Base-by-base conservation (phyloP, 306 rosid species). In the Styphnolobium japonicum region DNA sequence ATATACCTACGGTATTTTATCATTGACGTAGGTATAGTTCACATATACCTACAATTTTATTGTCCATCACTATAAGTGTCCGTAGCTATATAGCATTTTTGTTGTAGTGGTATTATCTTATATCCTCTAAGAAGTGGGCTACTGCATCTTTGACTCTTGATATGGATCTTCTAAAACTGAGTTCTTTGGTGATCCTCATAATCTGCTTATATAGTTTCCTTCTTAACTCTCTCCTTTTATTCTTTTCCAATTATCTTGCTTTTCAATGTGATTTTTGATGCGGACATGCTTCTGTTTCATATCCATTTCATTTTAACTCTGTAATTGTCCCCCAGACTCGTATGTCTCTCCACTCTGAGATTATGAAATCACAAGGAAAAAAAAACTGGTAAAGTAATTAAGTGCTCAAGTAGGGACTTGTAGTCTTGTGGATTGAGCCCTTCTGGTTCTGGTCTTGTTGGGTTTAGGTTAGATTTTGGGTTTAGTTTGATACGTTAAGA, bases 141-240 rank as follows among this genome's bases (percentile, higher is more conserved):
- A 60, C 76, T 40, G 0, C 76, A 58, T 76, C 67, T 79, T 81
- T 86, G 91, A 87, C 90, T 77, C 72, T 80, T 80, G 61, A 37
- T 70, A 84, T 86, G 89, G 88, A 85, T 87, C 75, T 76, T 80
- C 31, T 3, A 49, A 49, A 67, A 5, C 11, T 7, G 1, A 7
- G 11, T 40, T 63, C 15, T 21, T 52, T 12, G 53, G 78, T 79
- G 81, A 72, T 76, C 77, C 80, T 81, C 58, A 12, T 64, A 15
- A 14, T 8, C 62, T 49, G 23, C 65, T 76, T 66, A n/a, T n/a
- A n/a, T n/a, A 48, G 75, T 70, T 58, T 16, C 51, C 33, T 29
- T 56, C 64, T 67, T 66, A 58, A 46, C 67, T 39, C 69, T 52
- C 64, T 21, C 31, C 6, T 18, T 1, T 48, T 21, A 4, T 56